phyloP scores from a whole-genome alignment of 306 rosid genomes.

The Geum urbanum region DNA sequence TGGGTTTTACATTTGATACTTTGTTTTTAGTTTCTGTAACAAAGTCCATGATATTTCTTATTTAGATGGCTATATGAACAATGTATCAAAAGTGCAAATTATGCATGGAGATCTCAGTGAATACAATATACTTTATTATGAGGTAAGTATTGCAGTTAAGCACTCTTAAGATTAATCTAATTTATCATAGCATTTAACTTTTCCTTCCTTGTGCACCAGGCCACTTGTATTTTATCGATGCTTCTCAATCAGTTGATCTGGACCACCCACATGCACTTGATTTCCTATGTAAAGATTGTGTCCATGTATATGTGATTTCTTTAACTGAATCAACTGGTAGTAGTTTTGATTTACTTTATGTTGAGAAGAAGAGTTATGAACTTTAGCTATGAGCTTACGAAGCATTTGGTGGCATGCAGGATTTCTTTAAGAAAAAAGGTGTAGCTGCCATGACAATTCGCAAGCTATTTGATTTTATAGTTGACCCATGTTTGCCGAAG shows the following conservation, averaged over 20 bases:
- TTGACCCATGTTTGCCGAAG: too few relatives aligned
- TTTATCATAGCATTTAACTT: background rate
- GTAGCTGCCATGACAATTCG: conserved; percentile 86
- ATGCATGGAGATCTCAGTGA: conserved; percentile 96
- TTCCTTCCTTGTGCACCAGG: conserved; percentile 46
- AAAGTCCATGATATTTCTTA: background rate
- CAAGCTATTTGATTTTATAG: conserved; percentile 78
- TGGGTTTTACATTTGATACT: background rate
- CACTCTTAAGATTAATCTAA: background rate
- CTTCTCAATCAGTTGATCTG: conserved; percentile 90
- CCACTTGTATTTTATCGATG: conserved; percentile 80
- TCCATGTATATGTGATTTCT: conserved; percentile 66
- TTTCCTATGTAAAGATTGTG: conserved; percentile 75
- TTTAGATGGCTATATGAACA: conserved; percentile 78
- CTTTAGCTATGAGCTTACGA: conserved; percentile 11
- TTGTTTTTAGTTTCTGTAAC: background rate
- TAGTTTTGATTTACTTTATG: background rate
- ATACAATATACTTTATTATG: conserved; percentile 78
- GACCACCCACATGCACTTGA: conserved; percentile 86
- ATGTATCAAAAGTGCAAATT: conserved; percentile 84
- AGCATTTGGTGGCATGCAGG: conserved; percentile 44
- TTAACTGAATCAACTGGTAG: background rate
- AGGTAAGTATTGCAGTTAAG: conserved; percentile 34
- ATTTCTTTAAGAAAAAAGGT: conserved; percentile 74
- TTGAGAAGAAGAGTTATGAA: background rate